Evolutionary conservation across 129 eudicot species (phyloP), one percentile per base, ranked within the genome.

Genomic region (Tagetes patula): DNA sequence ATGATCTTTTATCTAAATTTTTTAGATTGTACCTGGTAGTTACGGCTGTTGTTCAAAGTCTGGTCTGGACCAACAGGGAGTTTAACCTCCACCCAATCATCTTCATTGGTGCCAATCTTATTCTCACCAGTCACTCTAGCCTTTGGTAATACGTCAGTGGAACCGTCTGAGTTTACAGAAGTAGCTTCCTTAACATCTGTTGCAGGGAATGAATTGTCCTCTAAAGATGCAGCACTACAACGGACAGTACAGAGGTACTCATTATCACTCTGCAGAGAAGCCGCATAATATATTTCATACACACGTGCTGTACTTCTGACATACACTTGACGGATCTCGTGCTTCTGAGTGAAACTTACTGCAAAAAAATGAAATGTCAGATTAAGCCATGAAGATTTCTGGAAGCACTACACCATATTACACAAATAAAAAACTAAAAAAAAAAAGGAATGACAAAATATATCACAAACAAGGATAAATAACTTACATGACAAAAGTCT

Each of bases 231-330:
- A 79, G 84, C 48, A 60, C 93, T 82, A 56, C 99, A 94, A 33
- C 87, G 97, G 77, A 90, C 96, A 43, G 99, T 88, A 76, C 93
- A 94, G 8, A 94, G 88, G 79, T 94, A 94, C 77, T 90, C 99
- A 72, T 83, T 81, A 45, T 72, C 84, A 69, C 89, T 74, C 43
- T 82, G 82, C 20, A 46, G 46, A 81, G 77, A 34, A 39, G 80
- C 61, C 42, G 92, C 82, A 77, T 80, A 88, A 67, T 94, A 88
- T 70, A 94, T 80, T 79, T 94, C 98, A 78, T 86, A 94, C 3
- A 82, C 75, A 62, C 93, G 88, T 38, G 93, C 97, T 42, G 92
- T 88, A 79, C 98, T 94, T 70, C 93, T 84, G 65, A 94, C 82
- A 82, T 94, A 94, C 31, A 94, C 82, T 75, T 90, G 97, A 70